Conservation (phyloP, 768 basidiomycete genomes). For the Trametes cinnabarina region DNA sequence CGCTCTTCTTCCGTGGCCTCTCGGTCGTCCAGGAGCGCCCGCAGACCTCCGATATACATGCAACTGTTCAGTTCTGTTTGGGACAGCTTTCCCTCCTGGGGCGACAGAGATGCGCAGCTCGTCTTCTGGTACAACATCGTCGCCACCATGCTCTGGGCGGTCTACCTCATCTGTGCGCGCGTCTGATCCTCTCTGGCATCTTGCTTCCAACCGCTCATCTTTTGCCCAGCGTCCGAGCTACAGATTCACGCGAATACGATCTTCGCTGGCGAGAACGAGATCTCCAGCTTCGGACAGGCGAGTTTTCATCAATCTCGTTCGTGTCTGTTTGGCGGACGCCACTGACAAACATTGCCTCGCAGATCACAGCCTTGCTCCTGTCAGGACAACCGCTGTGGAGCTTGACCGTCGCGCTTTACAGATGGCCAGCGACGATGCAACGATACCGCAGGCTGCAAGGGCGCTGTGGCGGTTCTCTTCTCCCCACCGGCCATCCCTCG, state of each 20-base stretch:
- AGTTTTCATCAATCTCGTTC: background rate
- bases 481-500: too few species aligned
- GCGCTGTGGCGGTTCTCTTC: background rate
- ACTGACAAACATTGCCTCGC: background rate
- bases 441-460: background rate
- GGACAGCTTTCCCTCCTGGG: conserved; percentile 2
- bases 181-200: background rate
- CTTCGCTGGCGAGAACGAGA: conserved; percentile 24
- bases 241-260: conserved; percentile 25
- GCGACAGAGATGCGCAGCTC: conserved; percentile 4
- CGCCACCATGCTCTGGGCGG: conserved; percentile 18
- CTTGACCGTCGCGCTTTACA: conserved; percentile 25
- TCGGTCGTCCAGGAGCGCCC: background rate
- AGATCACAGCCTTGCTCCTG: conserved; percentile 28
- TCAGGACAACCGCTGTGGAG: conserved; percentile 25
- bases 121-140: conserved; percentile 21
- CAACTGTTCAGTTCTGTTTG: background rate
- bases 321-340: too few species aligned
- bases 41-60: background rate
- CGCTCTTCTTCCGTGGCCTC: conserved; percentile 1
- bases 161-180: conserved; percentile 22
- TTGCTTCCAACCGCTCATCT: background rate
- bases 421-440: conserved; percentile 5
- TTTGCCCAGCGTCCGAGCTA: conserved; percentile 20
- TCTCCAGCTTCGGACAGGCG: conserved; percentile 28